These are phyloP conservation scores for Discostella pseudostelligera DNA, from an alignment of 108 stramenopile species.

Conservation along the genomic window DNA sequence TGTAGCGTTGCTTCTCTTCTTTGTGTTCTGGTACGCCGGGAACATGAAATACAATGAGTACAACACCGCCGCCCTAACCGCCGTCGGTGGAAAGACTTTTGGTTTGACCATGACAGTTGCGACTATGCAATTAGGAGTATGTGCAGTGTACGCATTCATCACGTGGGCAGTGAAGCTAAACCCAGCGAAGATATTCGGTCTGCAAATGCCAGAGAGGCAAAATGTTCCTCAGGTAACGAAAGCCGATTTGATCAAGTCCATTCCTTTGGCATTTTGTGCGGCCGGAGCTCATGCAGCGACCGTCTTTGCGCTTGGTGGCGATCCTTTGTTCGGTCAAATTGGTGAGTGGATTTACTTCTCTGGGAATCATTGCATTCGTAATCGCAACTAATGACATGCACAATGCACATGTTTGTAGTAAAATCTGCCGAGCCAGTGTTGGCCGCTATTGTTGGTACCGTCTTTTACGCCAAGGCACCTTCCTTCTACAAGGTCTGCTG, in stretches of 20 bases:
- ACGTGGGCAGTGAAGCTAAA: constrained; percentile 50
- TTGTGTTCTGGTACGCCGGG: constrained; percentile 53
- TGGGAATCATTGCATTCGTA: not conserved
- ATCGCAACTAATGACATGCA: not conserved
- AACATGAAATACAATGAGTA: constrained; percentile 70
- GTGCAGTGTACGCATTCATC: constrained; percentile 48
- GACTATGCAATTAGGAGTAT: constrained; percentile 57
- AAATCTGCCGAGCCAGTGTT: constrained; percentile 57
- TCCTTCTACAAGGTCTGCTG: constrained; percentile 49
- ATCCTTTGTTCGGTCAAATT: constrained; percentile 60
- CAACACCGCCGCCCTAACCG: constrained; percentile 53
- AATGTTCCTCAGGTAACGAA: constrained; percentile 36
- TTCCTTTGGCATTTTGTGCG: constrained; percentile 52
- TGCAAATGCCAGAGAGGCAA: constrained; percentile 45
- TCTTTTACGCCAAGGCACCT: constrained; percentile 54
- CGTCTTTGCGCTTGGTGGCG: constrained; percentile 58
- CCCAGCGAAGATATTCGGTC: constrained; percentile 46
- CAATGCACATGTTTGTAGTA: constrained; percentile 6
- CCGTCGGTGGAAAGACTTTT: constrained; percentile 51
- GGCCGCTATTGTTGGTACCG: constrained; percentile 49
- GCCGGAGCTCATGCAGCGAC: constrained; percentile 55
- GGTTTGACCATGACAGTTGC: constrained; percentile 58
- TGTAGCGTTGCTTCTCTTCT: constrained; percentile 43
- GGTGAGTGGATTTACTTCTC: not conserved
- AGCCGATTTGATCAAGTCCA: constrained; percentile 45